Evolutionary conservation across 371 early-diverging fungal species (phyloP).

Genomic region (Apophysomyces ossiformis): DNA sequence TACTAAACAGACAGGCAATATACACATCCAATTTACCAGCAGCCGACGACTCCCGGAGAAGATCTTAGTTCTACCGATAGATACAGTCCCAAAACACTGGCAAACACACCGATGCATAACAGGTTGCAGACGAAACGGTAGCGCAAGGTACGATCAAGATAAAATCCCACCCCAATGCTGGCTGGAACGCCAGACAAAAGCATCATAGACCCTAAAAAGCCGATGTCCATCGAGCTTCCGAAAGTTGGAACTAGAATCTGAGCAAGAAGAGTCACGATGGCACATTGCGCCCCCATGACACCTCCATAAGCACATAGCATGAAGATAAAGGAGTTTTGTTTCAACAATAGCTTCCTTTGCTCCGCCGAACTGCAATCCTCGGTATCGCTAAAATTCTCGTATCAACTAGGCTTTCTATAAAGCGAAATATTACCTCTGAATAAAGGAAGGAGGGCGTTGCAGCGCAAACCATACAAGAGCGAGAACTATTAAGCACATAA

Average conservation of each 20-base stretch:
- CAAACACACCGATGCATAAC: constrained; percentile 29
- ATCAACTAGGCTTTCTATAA: background rate
- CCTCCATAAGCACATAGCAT: constrained; percentile 48
- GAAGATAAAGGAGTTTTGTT: constrained; percentile 13
- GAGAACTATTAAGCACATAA: constrained; percentile 28
- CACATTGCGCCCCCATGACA: constrained; percentile 56
- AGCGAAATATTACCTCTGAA: constrained; percentile 23
- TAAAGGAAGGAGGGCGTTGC: constrained; percentile 24
- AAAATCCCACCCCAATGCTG: constrained; percentile 45
- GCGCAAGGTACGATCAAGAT: constrained; percentile 45
- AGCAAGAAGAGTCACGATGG: constrained; percentile 52
- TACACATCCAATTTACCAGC: constrained; percentile 30
- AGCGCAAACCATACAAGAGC: constrained; percentile 29
- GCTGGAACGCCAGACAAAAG: constrained; percentile 48
- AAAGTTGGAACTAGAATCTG: constrained; percentile 55
- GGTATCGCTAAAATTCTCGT: background rate
- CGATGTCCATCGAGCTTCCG: constrained; percentile 32
- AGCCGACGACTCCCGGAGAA: constrained; percentile 33
- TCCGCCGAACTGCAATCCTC: constrained; percentile 25
- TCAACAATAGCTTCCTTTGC: constrained; percentile 26
- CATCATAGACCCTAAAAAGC: constrained; percentile 47
- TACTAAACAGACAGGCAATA: background rate
- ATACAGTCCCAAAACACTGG: constrained; percentile 35
- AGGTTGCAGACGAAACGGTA: constrained; percentile 39
- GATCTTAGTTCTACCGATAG: constrained; percentile 29